phyloP scores from a whole-genome alignment of 2,329 filamentous ascomycete genomes.

The Diatrype stigma region DNA sequence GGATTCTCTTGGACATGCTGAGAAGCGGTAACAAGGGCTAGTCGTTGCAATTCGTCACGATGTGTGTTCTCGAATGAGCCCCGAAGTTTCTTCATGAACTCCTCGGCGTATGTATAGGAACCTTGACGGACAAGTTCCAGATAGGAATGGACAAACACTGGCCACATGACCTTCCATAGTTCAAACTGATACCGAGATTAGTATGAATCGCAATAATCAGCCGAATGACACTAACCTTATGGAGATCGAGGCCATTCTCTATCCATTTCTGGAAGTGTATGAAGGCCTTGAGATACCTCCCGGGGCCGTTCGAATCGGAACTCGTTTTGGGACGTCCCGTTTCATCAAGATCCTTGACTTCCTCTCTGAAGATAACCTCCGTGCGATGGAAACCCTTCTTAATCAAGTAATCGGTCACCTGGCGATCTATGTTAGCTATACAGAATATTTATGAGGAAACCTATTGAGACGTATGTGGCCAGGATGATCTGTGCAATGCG shows the following conservation, averaged over 20 bases:
- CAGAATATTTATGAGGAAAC: neutral
- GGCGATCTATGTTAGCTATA: conserved; percentile 8
- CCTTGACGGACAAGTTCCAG: conserved; percentile 72
- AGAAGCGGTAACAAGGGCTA: conserved; percentile 71
- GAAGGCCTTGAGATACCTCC: conserved; percentile 75
- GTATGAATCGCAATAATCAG: conserved; percentile 11
- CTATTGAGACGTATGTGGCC: neutral
- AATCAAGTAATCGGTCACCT: conserved; percentile 88
- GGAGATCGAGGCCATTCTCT: conserved; percentile 87
- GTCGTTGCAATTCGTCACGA: conserved; percentile 70
- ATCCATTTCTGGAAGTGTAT: conserved; percentile 75
- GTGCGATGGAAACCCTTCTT: conserved; percentile 94
- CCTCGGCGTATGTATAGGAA: conserved; percentile 66
- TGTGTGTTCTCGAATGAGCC: conserved; percentile 71
- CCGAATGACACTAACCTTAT: conserved; percentile 60
- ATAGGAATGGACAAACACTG: conserved; percentile 89
- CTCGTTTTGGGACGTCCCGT: conserved; percentile 70
- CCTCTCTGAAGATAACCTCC: conserved; percentile 86
- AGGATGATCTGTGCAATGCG: neutral
- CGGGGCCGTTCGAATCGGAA: conserved; percentile 66
- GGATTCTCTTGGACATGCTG: conserved; percentile 74
- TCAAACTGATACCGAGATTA: conserved; percentile 60
- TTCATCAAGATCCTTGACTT: conserved; percentile 77
- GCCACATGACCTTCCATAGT: conserved; percentile 83
- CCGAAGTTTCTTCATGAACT: conserved; percentile 67